phyloP scores from a whole-genome alignment of 2,329 filamentous ascomycete genomes.

The Diaporthe batatas region DNA sequence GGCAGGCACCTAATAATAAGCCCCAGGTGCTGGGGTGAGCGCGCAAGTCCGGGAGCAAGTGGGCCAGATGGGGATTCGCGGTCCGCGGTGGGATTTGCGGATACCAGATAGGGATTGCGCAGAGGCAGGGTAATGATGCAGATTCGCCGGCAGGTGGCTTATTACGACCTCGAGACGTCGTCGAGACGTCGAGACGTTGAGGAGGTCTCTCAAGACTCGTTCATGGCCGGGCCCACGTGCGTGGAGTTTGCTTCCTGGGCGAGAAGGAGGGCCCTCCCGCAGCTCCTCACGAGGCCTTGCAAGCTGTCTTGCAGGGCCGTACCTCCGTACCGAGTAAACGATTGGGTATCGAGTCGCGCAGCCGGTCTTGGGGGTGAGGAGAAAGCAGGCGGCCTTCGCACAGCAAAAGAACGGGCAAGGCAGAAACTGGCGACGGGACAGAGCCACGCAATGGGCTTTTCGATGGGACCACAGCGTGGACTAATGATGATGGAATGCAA shows the following conservation, averaged over 20 bases:
- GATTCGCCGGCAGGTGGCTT: constrained; percentile 32
- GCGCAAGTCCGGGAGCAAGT: constrained; percentile 14
- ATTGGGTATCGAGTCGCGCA: constrained; percentile 34
- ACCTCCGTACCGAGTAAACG: neutral
- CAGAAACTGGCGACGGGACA: neutral
- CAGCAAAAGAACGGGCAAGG: neutral
- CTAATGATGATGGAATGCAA: constrained; percentile 12
- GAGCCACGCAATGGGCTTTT: neutral
- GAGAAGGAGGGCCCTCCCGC: neutral
- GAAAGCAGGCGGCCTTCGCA: constrained; percentile 1
- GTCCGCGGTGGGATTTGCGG: constrained; percentile 13
- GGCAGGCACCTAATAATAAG: constrained; percentile 25
- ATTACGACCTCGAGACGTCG: too few relatives aligned
- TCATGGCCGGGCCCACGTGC: constrained; percentile 31
- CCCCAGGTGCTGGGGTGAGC: constrained; percentile 32
- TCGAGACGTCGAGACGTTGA: neutral
- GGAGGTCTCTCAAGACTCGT: constrained; percentile 19
- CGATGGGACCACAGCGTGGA: neutral
- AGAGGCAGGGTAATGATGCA: constrained; percentile 35
- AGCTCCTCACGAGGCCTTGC: constrained; percentile 17
- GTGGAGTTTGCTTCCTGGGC: constrained; percentile 18
- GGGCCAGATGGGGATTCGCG: constrained; percentile 35
- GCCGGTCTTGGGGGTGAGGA: constrained; percentile 25
- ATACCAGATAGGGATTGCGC: constrained; percentile 16
- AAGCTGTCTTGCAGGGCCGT: neutral